Evolutionary conservation across 495 filamentous ascomycete genomes (phyloP), one percentile per base, ranked within the genome.

Genomic region (Penicillium mononematosum): DNA sequence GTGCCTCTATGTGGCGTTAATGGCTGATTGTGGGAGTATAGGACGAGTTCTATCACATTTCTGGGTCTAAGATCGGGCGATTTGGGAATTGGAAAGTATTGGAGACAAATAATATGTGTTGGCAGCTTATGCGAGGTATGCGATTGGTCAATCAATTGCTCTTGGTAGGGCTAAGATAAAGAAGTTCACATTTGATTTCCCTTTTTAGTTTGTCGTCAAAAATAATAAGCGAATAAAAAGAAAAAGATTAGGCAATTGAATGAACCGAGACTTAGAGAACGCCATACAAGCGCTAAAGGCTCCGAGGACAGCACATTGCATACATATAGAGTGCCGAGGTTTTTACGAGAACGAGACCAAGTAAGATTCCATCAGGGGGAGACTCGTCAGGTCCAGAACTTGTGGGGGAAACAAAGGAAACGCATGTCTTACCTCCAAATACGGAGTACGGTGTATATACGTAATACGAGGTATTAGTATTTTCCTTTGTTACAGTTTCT

Each of bases 141-240:
- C n/a, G 0, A 64, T 64, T 64, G 61, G 54, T 22, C 48, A 41
- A 19, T 48, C n/a, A 32, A 50, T 49, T 25, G 46, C 38, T 45
- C 45, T 57, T 50, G 53, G 46, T 54, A 60, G 27, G 29, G 16
- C 11, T 12, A 47, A 45, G 55, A 31, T 49, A 43, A n/a, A 43
- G n/a, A 36, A 47, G 19, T 31, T 31, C 16, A 24, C 11, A 45
- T 38, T 38, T n/a, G 1, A 0, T n/a, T 38, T 38, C 14, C 2
- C 1, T 31, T 48, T 48, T 20, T 6, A 1, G 5, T n/a, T 43
- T 27, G n/a, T n/a, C n/a, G 19, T 12, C 44, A 51, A 50, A 29
- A 48, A 53, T 24, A 38, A 59, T 12, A 45, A 14, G 11, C 12
- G 24, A 6, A 25, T 5, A 25, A 41, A 45, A 45, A 56, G 31